These are phyloP conservation scores for Trichomonas gallinae DNA, from an alignment of 208 protist genomes.

Conservation along the genomic window DNA sequence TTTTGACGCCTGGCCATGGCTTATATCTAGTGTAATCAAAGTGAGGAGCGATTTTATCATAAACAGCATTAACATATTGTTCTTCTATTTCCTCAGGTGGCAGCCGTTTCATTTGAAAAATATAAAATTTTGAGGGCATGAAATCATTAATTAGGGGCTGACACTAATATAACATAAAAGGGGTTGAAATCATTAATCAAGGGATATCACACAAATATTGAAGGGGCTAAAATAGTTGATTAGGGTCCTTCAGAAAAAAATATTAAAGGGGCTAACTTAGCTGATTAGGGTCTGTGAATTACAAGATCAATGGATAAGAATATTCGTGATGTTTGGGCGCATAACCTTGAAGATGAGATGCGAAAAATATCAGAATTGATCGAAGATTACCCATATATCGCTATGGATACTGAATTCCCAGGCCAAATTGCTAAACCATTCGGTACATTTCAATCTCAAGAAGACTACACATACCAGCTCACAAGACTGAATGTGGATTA, in stretches of 20 bases:
- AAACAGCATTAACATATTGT: neutral
- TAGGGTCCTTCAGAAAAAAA: no score
- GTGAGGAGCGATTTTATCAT: neutral
- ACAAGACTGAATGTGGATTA: constrained; percentile 62
- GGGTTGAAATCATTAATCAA: no score
- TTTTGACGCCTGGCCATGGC: neutral
- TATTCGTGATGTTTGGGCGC: constrained; percentile 12
- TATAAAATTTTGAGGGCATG: no score
- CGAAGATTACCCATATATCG: constrained; percentile 75
- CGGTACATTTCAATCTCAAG: constrained; percentile 22
- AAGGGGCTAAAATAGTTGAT: no score
- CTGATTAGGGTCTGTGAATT: no score
- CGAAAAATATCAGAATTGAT: constrained; percentile 69
- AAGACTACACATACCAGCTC: neutral
- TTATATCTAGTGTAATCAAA: constrained; percentile 13
- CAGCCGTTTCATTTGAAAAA: neutral
- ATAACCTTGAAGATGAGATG: constrained; percentile 76
- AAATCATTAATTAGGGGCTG: no score
- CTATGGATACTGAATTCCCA: constrained; percentile 95
- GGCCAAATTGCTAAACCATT: constrained; percentile 65
- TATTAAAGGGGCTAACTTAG: no score
- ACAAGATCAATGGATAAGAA: neutral
- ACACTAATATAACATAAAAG: no score
- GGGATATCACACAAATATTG: no score
- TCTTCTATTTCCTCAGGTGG: neutral